phyloP scores from a whole-genome alignment of 2,329 filamentous ascomycete genomes.

The Penicillium sp. region DNA sequence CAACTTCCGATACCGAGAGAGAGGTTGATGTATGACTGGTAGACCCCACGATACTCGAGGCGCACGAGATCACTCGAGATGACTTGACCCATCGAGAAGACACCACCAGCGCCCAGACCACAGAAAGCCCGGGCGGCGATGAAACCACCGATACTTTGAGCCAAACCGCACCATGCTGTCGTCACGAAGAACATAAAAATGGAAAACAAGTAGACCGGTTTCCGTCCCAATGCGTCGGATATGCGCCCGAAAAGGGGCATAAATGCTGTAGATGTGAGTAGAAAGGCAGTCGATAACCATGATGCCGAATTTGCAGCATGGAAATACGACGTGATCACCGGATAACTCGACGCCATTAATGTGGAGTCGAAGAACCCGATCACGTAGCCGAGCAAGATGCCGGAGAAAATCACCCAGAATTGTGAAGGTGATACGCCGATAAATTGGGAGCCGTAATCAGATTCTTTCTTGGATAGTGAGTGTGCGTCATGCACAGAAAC shows the following conservation, averaged over 20 bases:
- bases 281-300: conserved; percentile 80
- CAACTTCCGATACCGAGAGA: conserved; percentile 46
- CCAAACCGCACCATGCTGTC: conserved; percentile 73
- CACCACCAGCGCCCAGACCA: conserved; percentile 74
- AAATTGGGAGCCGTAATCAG: conserved; percentile 41
- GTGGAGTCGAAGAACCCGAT: conserved; percentile 73
- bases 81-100: conserved; percentile 70
- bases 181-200: conserved; percentile 67
- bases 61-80: conserved; percentile 71
- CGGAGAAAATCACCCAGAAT: conserved; percentile 69
- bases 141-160: conserved; percentile 72
- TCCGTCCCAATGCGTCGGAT: conserved; percentile 75
- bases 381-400: conserved; percentile 64
- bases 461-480: conserved; percentile 17
- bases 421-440: conserved; percentile 49
- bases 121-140: conserved; percentile 73
- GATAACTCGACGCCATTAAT: conserved; percentile 81
- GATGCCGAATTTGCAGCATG: conserved; percentile 77
- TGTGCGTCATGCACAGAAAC: conserved; percentile 16
- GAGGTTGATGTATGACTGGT: conserved; percentile 52
- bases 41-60: conserved; percentile 63
- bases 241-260: conserved; percentile 76
- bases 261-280: conserved; percentile 77
- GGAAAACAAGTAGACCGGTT: conserved; percentile 68
- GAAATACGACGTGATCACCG: conserved; percentile 82